Base-by-base conservation (phyloP, 225 moss, liverwort and hornwort genomes). In the Polytrichum commune region DNA sequence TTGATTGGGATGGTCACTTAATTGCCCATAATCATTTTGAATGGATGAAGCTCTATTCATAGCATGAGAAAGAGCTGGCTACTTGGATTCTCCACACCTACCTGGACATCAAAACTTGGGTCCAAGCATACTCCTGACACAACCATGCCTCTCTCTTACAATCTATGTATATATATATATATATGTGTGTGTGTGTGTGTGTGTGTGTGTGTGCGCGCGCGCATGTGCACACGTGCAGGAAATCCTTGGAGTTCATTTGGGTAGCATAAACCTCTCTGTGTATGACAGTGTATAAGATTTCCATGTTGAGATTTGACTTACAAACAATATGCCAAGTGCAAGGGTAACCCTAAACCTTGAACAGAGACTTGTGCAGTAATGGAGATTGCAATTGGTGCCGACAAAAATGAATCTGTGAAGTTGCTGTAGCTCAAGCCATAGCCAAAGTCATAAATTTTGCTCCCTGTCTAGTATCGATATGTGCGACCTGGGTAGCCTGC, bases 401-500 rank as follows among this genome's bases (percentile, higher is more conserved):
- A 81, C 5, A 33, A 64, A 56, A 93, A 86, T 20, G 22, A 73
- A 54, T 81, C 57, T 19, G 60, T 70, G 66, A 90, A 90, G 20
- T 71, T 75, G 2, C 76, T 86, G 20, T 85, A 93, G 29, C 88
- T 86, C 55, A 90, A 25, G 46, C 92, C 92, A 28, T 88, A 77
- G 8, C 92, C 89, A 54, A 93, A 90, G 3, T 19, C 8, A 26
- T 84, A 90, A n/a, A 89, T 81, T 32, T 81, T 65, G 0, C 76
- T 69, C 27, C 58, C 72, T 1, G 74, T 87, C 60, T 89, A 73
- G 70, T 90, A 93, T 8, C 92, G 89, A 72, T 93, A 87, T 46
- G 89, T 93, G 70, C 90, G 84, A 2, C 91, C 91, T 1, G 93
- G 93, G 79, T 91, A 91, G 5, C 81, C 77, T 4, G 86, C 75